These are phyloP conservation scores for Candida neerlandica DNA, from an alignment of 1,139 yeast species.

Conservation along the genomic window DNA sequence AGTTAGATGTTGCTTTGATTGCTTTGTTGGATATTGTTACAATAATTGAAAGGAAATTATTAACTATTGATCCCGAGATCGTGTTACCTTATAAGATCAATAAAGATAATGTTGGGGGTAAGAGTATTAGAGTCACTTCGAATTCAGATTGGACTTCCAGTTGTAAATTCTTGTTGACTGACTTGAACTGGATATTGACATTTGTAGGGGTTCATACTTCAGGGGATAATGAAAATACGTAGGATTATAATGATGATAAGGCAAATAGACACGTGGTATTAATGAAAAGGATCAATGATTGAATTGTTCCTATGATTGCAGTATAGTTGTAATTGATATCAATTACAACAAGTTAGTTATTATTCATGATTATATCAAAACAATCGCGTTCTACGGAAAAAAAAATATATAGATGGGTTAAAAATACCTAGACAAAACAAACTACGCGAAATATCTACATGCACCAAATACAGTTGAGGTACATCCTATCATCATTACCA, in stretches of 20 bases:
- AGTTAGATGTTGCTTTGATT: conserved; percentile 75
- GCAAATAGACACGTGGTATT: too few relatives aligned
- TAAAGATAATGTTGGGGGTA: conserved; percentile 73
- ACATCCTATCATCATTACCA: too few relatives aligned
- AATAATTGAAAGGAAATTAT: conserved; percentile 57
- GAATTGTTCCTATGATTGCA: too few relatives aligned
- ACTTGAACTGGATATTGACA: conserved; percentile 59
- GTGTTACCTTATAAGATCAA: conserved; percentile 70
- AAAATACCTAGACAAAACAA: too few relatives aligned
- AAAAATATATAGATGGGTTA: too few relatives aligned
- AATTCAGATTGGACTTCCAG: conserved; percentile 90
- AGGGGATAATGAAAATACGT: neutral
- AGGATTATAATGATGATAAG: neutral
- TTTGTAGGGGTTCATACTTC: conserved; percentile 39
- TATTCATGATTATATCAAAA: too few relatives aligned
- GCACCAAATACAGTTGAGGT: too few relatives aligned
- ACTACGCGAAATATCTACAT: too few relatives aligned
- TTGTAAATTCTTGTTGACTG: conserved; percentile 77
- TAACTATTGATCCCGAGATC: conserved; percentile 52
- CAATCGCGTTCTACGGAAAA: too few relatives aligned
- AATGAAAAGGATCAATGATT: too few relatives aligned
- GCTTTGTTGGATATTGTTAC: conserved; percentile 66
- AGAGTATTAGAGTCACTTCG: conserved; percentile 70
- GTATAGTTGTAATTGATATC: too few relatives aligned
- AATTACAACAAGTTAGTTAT: too few relatives aligned